Percentiles rank a stretch among this genome's conserved stretches.
Evolutionary conservation across 768 basidiomycete genomes (phyloP).

Genomic region (Pleurotus citrinopileatus): DNA sequence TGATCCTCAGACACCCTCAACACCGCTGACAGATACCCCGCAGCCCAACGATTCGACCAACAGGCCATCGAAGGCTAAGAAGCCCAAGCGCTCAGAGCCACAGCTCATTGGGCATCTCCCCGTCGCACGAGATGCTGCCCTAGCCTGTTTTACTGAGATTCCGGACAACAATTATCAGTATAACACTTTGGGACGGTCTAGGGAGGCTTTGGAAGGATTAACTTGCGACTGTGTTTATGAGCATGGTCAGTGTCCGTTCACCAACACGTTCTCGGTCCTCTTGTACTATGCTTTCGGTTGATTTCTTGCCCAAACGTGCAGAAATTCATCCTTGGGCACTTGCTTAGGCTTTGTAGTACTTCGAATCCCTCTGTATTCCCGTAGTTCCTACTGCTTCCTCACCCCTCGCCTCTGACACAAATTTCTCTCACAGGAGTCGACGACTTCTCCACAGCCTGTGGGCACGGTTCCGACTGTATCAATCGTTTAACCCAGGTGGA

Average conservation of each 20-base stretch:
- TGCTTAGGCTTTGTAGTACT: background rate
- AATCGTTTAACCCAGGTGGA: slow-evolving; percentile 97
- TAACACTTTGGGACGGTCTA: slow-evolving; percentile 80
- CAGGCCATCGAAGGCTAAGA: slow-evolving; percentile 25
- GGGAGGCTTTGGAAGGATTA: slow-evolving; percentile 90
- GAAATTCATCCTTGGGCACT: background rate
- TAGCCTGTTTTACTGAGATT: slow-evolving; percentile 72
- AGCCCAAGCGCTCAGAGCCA: slow-evolving; percentile 32
- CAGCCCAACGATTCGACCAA: background rate
- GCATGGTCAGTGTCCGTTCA: slow-evolving; percentile 57
- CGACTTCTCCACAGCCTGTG: slow-evolving; percentile 70
- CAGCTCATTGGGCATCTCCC: slow-evolving; percentile 85
- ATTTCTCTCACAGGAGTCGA: slow-evolving; percentile 47
- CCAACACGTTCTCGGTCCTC: background rate
- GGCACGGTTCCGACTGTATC: slow-evolving; percentile 89
- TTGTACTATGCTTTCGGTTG: background rate
- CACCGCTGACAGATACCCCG: slow-evolving; percentile 25
- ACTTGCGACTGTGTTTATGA: slow-evolving; percentile 90
- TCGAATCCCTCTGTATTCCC: background rate
- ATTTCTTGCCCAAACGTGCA: background rate
- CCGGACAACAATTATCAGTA: slow-evolving; percentile 82
- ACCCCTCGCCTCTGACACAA: slow-evolving; percentile 20
- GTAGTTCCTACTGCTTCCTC: slow-evolving; percentile 10
- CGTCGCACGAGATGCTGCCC: slow-evolving; percentile 68
- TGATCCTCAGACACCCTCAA: slow-evolving; percentile 38